Conservation (phyloP, 441 rosid genomes). For the Corymbia calophylla region DNA sequence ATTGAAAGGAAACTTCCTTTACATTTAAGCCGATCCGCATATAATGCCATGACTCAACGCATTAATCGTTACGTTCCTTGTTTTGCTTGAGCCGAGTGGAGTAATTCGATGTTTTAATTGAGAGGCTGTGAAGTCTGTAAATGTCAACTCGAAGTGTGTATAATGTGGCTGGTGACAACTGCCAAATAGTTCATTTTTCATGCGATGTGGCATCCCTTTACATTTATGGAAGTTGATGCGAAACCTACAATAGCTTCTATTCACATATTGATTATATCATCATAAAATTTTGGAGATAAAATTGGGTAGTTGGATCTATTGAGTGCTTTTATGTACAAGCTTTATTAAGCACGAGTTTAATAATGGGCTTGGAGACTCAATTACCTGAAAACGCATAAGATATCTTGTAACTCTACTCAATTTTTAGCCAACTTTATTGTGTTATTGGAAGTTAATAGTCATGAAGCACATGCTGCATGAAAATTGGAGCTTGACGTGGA, state of each 20-base stretch:
- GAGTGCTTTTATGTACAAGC: not conserved
- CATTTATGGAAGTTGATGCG: no score
- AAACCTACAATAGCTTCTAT: no score
- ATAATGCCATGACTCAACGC: not conserved
- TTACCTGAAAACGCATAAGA: not conserved
- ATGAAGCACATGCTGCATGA: not conserved
- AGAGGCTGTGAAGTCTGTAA: not conserved
- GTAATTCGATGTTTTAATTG: not conserved
- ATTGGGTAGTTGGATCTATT: not conserved
- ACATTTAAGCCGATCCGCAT: not conserved
- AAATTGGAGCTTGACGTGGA: not conserved
- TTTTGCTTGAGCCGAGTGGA: not conserved
- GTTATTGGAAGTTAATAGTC: not conserved
- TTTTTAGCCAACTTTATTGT: not conserved
- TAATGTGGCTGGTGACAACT: not conserved
- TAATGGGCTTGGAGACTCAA: not conserved
- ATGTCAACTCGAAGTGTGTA: not conserved
- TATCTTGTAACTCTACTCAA: not conserved
- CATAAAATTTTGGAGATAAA: not conserved
- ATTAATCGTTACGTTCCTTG: not conserved
- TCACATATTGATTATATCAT: not conserved
- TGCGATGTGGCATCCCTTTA: not conserved
- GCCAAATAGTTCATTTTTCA: not conserved
- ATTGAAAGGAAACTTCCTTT: not conserved
- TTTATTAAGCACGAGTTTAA: not conserved